Base-by-base conservation (phyloP, 192 early-diverging fungal species). In the Cetraspora pellucida region DNA sequence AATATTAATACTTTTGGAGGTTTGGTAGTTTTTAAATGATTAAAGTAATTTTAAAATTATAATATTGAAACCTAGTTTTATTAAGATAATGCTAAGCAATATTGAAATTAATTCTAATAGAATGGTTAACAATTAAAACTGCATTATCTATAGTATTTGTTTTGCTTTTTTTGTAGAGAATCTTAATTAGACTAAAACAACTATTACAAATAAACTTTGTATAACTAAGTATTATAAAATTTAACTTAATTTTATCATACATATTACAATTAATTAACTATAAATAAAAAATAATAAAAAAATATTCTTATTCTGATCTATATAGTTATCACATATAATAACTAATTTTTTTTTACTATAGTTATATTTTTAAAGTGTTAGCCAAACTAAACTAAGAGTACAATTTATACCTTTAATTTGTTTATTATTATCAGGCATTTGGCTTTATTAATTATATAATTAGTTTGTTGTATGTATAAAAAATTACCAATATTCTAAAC, bases 191-290 rank as follows among this genome's bases (percentile, higher is more conserved):
- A 27, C 61, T 25, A 64, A 64, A 64, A 64, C 14, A 64, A 0
- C 61, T 23, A 64, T 64, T 25, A 31, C 61, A 64, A 64, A 64
- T 64, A 23, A 64, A 64, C 31, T 64, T 64, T 25, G 61, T 64
- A 3, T 64, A 16, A 0, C 23, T 0, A 3, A 3, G 61, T 64
- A 64, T 64, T 0, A 64, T 64, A 25, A 64, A 64, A 64, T 64
- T 64, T 31, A 64, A 37, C 14, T 64, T 3, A 64, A 31, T 11
- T 27, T 64, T 1, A 64, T 31, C 23, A 64, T 64, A 64, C 25
- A 31, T 9, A 30, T 27, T 16, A 55, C 52, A 2, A 55, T 55
- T 16, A 55, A 55, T 55, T 0, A 55, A 55, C 14, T 2, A 55
- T 55, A 14, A 55, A 55, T 19, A 55, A 55, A 55, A 55, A 64